Base-by-base conservation (phyloP, 495 filamentous ascomycete species). In the Tuber microsphaerosporum region DNA sequence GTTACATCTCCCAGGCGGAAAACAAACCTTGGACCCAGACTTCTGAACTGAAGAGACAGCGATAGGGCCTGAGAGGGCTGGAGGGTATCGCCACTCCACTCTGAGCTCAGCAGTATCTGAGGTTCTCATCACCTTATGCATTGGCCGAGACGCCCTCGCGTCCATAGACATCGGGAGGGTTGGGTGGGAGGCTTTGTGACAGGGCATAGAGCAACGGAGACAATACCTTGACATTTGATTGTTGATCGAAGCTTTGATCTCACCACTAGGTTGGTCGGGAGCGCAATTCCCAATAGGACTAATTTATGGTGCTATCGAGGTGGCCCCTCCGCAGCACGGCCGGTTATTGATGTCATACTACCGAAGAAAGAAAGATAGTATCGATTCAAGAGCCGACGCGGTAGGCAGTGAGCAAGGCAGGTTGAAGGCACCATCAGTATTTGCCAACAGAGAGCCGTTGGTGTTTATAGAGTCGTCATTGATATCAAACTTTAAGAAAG, bases 51-150 rank as follows among this genome's bases (percentile, higher is more conserved):
- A 34, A 65, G 56, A 34, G 3, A 19, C 31, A 10, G 56, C 14
- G 34, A 19, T 34, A n/a, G 56, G 48, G 26, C 26, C 56, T 31
- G 14, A 34, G 56, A 65, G 56, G 56, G 56, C 56, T 8, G 56
- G 56, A 65, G 56, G 26, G 56, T 14, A 31, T 34, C 17, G 56
- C 56, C 56, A 16, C 56, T 65, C 56, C 56, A 65, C 56, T 65
- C 56, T 17, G 14, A 65, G 56, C 56, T 65, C 56, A 65, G 56
- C 56, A 65, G 56, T 65, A 65, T 65, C 56, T 65, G 56, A 65
- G 56, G 56, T 34, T 34, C 56, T 65, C 56, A 65, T 65, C 56
- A 65, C 56, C 31, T 65, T 65, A 65, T 65, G 56, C 56, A 17
- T 65, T 34, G 26, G n/a, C 26, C 12, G 12, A 26, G 56, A 65